Evolutionary conservation across 192 early-diverging fungal genomes (phyloP), one percentile per base, ranked within the genome.

Genomic region (Helicostylum pulchrum): DNA sequence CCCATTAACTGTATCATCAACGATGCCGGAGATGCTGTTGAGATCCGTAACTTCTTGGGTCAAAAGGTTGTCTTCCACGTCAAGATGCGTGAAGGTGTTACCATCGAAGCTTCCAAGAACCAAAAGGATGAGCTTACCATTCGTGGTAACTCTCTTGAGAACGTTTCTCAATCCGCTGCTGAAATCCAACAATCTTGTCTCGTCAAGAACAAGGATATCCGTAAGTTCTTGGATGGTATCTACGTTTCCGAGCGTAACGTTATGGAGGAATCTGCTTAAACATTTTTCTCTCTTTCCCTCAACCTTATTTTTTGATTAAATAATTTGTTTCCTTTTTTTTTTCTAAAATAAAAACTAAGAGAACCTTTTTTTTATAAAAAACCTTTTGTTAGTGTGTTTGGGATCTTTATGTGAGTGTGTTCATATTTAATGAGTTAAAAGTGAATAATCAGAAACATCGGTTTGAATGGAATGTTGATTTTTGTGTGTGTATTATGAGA

Each of bases 121-220:
- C 84, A 88, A 70, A 99, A 99, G 90, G 96, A 99, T 78, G 96
- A 99, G 86, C 83, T 99, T 67, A 79, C 89, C 68, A 77, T 99
- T 52, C 82, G 83, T 54, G 96, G 96, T 61, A 97, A 97, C 89
- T 92, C 96, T 79, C 77, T 99, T 56, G 87, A 94, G 62, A 84
- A 83, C 80, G 96, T 99, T 50, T 97, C 95, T 46, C 93, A 97
- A 83, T 93, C 92, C 64, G 90, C 96, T 78, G 96, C 96, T 53
- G 81, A 85, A 71, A 99, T 99, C 81, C 93, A 97, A 80, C 95
- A 97, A 81, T 86, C 92, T 70, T 88, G 85, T 71, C 80, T 84
- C 52, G 95, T 94, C 78, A 92, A 89, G 81, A 95, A 95, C 87
- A 99, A 99, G 92, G 96, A 99, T 96, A 99, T 99, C 87, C 93